Base-by-base conservation (phyloP, 1,139 yeast species). In the Pichia sp. region DNA sequence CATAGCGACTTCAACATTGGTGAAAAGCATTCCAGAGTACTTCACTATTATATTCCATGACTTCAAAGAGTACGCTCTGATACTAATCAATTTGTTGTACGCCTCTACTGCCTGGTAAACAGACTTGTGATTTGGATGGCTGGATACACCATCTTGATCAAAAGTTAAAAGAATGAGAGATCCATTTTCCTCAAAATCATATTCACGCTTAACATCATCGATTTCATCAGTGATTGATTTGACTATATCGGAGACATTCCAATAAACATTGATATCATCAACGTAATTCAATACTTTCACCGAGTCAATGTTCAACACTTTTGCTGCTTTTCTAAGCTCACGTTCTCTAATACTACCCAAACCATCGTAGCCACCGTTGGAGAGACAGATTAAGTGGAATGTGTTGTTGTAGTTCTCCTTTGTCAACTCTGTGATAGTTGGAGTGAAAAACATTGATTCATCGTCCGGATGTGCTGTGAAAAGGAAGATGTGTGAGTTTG, bases 401-500 rank as follows among this genome's bases (percentile, higher is more conserved):
- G 68, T 62, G 63, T 85, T 85, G 58, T 75, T 70, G 61, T 81
- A 74, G 59, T 74, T 68, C 2, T 74, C 69, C 56, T 83, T 80
- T 38, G 73, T 61, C 54, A 84, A 64, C 60, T 81, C 86, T 8
- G 80, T 70, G 47, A 90, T 65, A 0, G 95, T 77, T 0, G 99
- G 99, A 0, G 92, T 82, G 66, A 93, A 95, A 71, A 95, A 95
- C 99, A 95, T 95, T 55, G 90, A 93, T 70, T 95, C 99, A 68
- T 95, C 99, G 70, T 95, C 99, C 0, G 99, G 99, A 70, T 95
- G 99, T 0, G 97, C 97, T 45, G 90, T 85, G 19, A 93, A 74
- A 50, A 88, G 45, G 1, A 65, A 55, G 5, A 70, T 56, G 42
- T 66, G 66, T 1, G 66, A 50, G 36, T 64, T 57, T 1, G 55